Percentiles rank a stretch among this genome's conserved stretches.
Conservation (phyloP, 192 early-diverging fungal genomes). For the Lobosporangium transversale region DNA sequence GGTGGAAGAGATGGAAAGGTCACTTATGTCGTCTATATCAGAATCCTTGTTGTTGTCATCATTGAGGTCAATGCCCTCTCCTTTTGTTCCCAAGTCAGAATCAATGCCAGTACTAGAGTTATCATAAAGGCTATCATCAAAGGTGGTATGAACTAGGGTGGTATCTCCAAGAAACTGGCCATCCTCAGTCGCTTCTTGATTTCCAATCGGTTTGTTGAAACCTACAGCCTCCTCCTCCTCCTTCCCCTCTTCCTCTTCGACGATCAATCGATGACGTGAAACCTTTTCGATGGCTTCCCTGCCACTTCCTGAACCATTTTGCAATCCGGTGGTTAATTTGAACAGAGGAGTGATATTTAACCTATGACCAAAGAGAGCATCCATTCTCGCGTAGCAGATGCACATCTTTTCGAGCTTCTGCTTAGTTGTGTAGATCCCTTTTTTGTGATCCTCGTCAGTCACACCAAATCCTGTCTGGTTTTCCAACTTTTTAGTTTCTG, state of each 20-base stretch:
- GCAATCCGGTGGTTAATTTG: not conserved
- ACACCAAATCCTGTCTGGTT: not conserved
- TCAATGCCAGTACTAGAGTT: not conserved
- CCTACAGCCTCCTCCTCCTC: not conserved
- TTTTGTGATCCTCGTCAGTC: constrained; percentile 7
- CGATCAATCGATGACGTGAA: not conserved
- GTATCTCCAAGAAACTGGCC: not conserved
- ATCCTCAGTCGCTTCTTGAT: not conserved
- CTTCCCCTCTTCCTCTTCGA: not conserved
- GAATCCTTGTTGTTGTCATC: not conserved
- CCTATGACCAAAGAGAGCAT: constrained; percentile 10
- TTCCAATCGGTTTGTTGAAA: not conserved
- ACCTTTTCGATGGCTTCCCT: not conserved
- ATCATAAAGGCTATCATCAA: not conserved
- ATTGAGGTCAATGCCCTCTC: not conserved
- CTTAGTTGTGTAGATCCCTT: constrained; percentile 6
- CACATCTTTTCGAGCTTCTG: constrained; percentile 24
- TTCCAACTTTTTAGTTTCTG: not conserved
- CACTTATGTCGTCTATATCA: not conserved
- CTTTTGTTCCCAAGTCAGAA: not conserved
- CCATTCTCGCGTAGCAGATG: constrained; percentile 26
- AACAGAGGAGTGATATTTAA: constrained; percentile 2
- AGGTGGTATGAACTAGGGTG: not conserved
- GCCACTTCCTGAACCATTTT: not conserved
- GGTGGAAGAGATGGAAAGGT: not conserved